phyloP scores from a whole-genome alignment of 257 asterid genomes.

The Agastache rugosa region DNA sequence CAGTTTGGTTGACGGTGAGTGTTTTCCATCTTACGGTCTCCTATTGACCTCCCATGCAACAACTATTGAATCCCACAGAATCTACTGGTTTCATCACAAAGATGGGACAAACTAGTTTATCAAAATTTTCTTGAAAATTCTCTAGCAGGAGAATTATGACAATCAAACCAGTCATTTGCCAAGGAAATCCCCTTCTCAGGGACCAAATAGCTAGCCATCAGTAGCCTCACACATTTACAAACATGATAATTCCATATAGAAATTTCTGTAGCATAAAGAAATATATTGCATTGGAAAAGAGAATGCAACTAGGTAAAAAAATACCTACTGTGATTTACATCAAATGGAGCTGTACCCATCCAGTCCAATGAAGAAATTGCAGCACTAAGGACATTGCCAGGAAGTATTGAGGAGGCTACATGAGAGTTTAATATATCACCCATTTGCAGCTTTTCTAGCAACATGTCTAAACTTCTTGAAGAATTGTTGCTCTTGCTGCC shows the following conservation, averaged over 20 bases:
- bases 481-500: constrained; percentile 39
- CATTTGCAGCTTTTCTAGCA: constrained; percentile 70
- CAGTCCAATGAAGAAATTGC: constrained; percentile 75
- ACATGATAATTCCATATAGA: background rate
- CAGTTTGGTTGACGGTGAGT: background rate
- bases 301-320: constrained; percentile 40
- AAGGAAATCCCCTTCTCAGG: background rate
- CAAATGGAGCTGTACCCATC: constrained; percentile 90
- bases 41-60: background rate
- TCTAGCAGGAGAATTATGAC: background rate
- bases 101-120: background rate
- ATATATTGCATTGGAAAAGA: constrained; percentile 19
- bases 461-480: constrained; percentile 54
- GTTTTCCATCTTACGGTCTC: constrained; percentile 11
- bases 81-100: background rate
- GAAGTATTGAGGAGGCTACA: constrained; percentile 44
- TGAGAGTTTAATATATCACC: constrained; percentile 59
- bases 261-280: constrained; percentile 14
- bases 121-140: background rate
- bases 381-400: constrained; percentile 44
- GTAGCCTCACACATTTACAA: constrained; percentile 1
- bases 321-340: constrained; percentile 79
- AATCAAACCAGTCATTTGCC: constrained; percentile 11
- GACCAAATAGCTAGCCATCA: constrained; percentile 4
- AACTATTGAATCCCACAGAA: background rate